phyloP scores from a whole-genome alignment of 305 asterid genomes.

The Fraxinus floribunda region DNA sequence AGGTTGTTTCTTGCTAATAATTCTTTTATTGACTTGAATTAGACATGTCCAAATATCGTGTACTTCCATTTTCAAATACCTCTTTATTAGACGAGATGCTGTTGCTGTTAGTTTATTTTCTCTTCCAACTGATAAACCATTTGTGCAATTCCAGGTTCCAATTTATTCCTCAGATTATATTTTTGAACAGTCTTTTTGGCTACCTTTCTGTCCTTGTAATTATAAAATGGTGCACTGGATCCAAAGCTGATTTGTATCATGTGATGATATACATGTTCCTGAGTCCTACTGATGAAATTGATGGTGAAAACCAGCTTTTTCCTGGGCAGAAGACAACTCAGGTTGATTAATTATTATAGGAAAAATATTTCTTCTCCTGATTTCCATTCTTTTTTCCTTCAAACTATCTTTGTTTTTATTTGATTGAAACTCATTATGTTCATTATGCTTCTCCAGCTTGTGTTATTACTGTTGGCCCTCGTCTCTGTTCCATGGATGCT shows the following conservation, averaged over 20 bases:
- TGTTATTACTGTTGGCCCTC: conserved; percentile 62
- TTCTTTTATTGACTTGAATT: not conserved
- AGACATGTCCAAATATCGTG: not conserved
- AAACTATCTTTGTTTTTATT: not conserved
- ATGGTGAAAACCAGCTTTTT: conserved; percentile 76
- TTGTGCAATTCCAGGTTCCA: conserved; percentile 71
- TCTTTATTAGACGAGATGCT: conserved; percentile 2
- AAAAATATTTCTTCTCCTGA: not conserved
- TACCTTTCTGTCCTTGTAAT: conserved; percentile 76
- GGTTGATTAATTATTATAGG: conserved; percentile 35
- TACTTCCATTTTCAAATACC: conserved; percentile 18
- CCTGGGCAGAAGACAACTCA: conserved; percentile 67
- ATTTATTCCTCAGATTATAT: conserved; percentile 81
- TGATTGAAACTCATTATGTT: conserved; percentile 25
- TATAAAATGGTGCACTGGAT: conserved; percentile 86
- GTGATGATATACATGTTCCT: conserved; percentile 97
- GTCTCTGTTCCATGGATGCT: conserved; percentile 96
- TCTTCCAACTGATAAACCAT: conserved; percentile 16
- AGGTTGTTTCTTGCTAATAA: conserved; percentile 12
- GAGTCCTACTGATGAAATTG: conserved; percentile 69
- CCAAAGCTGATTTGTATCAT: conserved; percentile 88
- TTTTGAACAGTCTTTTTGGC: conserved; percentile 80
- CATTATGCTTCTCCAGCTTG: conserved; percentile 49
- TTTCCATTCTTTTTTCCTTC: conserved; percentile 14
- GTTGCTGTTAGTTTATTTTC: conserved; percentile 8